Conservation (phyloP, 345 rosid species). For the Eucalyptus curtisii region DNA sequence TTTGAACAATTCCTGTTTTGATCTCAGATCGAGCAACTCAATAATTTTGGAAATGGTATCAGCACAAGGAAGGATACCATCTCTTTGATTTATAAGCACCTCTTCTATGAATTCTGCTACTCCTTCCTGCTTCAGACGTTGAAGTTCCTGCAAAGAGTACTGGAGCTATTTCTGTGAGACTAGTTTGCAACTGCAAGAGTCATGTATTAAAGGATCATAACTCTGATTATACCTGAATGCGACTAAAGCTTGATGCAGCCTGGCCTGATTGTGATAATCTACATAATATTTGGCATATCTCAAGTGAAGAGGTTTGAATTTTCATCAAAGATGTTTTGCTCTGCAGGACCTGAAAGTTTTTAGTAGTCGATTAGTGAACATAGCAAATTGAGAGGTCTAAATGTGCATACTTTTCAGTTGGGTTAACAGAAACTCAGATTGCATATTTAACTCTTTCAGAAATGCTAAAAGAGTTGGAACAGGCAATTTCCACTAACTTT, state of each 20-base stretch:
- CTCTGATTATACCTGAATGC: constrained; percentile 43
- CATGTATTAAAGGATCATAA: not conserved
- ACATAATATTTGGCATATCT: constrained; percentile 41
- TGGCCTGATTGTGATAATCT: constrained; percentile 34
- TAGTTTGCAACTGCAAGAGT: not conserved
- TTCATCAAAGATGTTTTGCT: constrained; percentile 40
- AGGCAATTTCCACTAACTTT: not conserved
- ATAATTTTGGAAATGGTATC: constrained; percentile 36
- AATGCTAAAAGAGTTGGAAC: not conserved
- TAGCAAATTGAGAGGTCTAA: not conserved
- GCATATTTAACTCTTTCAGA: not conserved
- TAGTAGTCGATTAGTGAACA: not conserved
- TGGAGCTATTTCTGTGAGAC: constrained; percentile 19
- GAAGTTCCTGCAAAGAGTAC: constrained; percentile 58
- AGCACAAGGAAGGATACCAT: constrained; percentile 30
- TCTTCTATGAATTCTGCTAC: constrained; percentile 31
- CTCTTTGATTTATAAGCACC: constrained; percentile 33
- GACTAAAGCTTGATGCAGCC: constrained; percentile 26
- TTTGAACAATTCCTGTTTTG: constrained; percentile 58
- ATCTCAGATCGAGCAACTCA: constrained; percentile 41
- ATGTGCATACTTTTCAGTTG: not conserved
- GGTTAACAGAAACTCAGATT: not conserved
- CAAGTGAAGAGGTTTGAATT: constrained; percentile 49
- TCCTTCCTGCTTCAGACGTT: constrained; percentile 34
- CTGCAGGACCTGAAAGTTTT: constrained; percentile 38